Conservation (phyloP, 75 land plant genomes). For the Cupressus sempervirens region DNA sequence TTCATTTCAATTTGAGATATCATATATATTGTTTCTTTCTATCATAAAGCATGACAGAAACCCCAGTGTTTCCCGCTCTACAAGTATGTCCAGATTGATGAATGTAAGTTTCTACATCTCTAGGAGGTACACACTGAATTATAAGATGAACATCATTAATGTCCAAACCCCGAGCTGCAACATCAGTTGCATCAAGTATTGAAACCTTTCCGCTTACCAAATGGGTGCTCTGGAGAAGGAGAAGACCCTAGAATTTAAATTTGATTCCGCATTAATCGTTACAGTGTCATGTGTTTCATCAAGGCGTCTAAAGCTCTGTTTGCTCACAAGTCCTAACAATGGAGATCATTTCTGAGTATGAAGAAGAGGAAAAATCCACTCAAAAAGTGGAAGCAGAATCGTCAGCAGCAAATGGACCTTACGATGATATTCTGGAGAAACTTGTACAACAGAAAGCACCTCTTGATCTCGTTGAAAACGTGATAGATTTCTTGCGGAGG, state of each 20-base stretch:
- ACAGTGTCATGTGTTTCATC: no score
- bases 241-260: no score
- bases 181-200: constrained; percentile 92
- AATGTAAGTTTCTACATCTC: constrained; percentile 96
- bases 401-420: constrained; percentile 8
- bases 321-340: constrained; percentile 10
- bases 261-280: no score
- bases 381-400: not conserved
- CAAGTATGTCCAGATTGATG: constrained; percentile 99
- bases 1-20: constrained; percentile 81
- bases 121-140: constrained; percentile 97
- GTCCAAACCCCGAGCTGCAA: constrained; percentile 95
- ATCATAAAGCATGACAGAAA: constrained; percentile 85
- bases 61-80: constrained; percentile 96
- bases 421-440: constrained; percentile 12
- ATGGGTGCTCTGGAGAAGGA: no score
- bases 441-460: constrained; percentile 27
- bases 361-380: constrained; percentile 17
- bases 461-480: constrained; percentile 46
- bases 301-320: no score
- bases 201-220: constrained; percentile 78
- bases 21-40: constrained; percentile 64
- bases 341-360: constrained; percentile 58
- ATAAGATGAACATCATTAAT: constrained; percentile 94
- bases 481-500: constrained; percentile 43